Evolutionary conservation across 2,329 filamentous ascomycete genomes (phyloP).

Genomic region (Penicillium hesseltinei): DNA sequence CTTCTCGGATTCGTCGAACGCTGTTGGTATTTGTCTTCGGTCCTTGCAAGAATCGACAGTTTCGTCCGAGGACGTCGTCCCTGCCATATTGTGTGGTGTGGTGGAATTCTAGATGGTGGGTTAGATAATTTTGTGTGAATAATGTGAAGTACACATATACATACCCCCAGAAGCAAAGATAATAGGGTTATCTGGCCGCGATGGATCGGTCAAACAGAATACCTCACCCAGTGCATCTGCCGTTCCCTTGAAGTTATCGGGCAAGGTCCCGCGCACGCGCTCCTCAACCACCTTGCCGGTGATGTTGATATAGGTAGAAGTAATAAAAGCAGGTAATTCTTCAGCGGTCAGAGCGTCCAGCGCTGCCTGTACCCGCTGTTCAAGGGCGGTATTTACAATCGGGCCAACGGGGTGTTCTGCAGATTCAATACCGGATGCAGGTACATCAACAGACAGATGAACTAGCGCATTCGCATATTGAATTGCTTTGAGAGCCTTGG

Average conservation of each 20-base stretch:
- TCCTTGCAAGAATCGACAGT: conserved; percentile 76
- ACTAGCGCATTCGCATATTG: conserved; percentile 68
- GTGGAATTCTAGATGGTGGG: conserved; percentile 59
- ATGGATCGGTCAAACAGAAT: conserved; percentile 74
- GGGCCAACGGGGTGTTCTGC: conserved; percentile 50
- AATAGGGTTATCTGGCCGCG: conserved; percentile 69
- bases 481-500: conserved; percentile 69
- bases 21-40: conserved; percentile 66
- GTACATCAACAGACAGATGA: conserved; percentile 52
- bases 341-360: conserved; percentile 64
- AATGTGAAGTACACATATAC: neutral
- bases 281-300: conserved; percentile 66
- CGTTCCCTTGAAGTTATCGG: conserved; percentile 61
- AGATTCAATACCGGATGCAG: conserved; percentile 58
- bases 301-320: conserved; percentile 65
- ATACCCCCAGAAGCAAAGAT: conserved; percentile 72
- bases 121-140: neutral
- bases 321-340: conserved; percentile 70
- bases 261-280: conserved; percentile 66
- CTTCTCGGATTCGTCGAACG: conserved; percentile 62
- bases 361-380: conserved; percentile 61
- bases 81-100: conserved; percentile 72
- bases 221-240: conserved; percentile 74
- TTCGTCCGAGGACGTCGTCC: conserved; percentile 69
- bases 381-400: conserved; percentile 58